Evolutionary conservation across 768 basidiomycete species (phyloP), one percentile per base, ranked within the genome.

Genomic region (Leccinum pellstonianum): DNA sequence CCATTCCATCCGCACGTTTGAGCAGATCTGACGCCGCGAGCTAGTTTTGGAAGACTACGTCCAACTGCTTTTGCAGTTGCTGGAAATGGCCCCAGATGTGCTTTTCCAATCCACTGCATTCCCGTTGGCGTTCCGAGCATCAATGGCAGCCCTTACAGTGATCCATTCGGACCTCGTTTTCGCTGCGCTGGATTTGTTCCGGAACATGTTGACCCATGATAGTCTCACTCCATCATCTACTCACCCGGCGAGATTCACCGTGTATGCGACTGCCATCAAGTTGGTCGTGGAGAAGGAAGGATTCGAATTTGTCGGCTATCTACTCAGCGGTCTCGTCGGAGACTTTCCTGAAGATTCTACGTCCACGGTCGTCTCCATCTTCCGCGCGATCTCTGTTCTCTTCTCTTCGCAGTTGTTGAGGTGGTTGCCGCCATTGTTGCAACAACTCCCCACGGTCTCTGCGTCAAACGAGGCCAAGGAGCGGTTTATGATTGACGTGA

Each of bases 1-100:
- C 27, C 4, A 46, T 10, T 46, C 23, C 37, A 9, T 54, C 54
- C 25, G 14, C 60, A 54, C 31, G 29, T 31, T 57, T 11, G 9
- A 19, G 29, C 38, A 50, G 48, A 35, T 27, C 53, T 64, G 46
- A 68, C 53, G 27, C 23, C n/a, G 27, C 43, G 23, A 11, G 35
- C 41, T 62, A 98, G 97, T 98, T 27, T 77, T 99, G 68, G 96
- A 98, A 72, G 97, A 99, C 70, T 98, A 95, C 65, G 70, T 94
- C 54, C 94, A 93, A 62, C 81, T 94, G 75, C 75, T 93, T 14
- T 73, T 87, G 56, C 85, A 86, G 63, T 77, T 95, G 67, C 73
- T 87, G 52, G 83, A 86, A 47, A 75, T 81, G 63, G 79, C 83
- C 0, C 93, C 96, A 5, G 86, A 90, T 54, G 76, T 91, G 47